Evolutionary conservation across 2,329 filamentous ascomycete genomes (phyloP), one percentile per base, ranked within the genome.

Genomic region (Colletotrichum sp.): DNA sequence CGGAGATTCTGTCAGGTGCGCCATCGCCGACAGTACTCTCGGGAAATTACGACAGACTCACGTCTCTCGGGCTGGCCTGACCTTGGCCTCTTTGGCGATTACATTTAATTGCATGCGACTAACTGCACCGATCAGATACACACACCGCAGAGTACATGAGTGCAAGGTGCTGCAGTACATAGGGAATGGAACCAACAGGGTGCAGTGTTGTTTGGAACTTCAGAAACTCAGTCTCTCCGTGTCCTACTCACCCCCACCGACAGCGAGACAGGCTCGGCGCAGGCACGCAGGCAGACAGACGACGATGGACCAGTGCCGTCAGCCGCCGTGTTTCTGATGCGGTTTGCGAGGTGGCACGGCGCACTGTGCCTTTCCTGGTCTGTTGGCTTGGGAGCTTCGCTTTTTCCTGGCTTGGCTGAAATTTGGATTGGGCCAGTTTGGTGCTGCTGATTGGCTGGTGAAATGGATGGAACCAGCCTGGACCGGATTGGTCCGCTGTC

Each of bases 271-370:
- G 44, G 65, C 13, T 34, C 57, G 28, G 48, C 44, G 25, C 64
- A 74, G 59, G 36, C 36, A 39, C n/a, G 57, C 34, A 28, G 59
- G 68, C 44, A 73, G 70, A 39, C 55, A 52, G 59, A 44, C 28
- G 64, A 34, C 15, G 68, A 70, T 34, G 65, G 30, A 44, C 39
- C 59, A 48, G 59, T 67, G 71, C 71, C 65, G 66, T 71, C 71
- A 70, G 71, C 71, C 65, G 60, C 65, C 60, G 60, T 71, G 65
- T 71, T 74, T 74, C 73, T 64, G 44, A 44, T 64, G 63, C 30
- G 57, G 25, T 32, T 36, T 60, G 36, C 27, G 44, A 52, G 28
- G 59, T 69, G 48, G 59, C 63, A 74, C 71, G 28, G 57, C 64
- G 59, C 59, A 60, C 65, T 59, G 65, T 65, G 59, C 74, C 32